These are phyloP conservation scores for Aspergillus nidulans DNA, from an alignment of 495 filamentous ascomycete genomes.

Conservation along the genomic window DNA sequence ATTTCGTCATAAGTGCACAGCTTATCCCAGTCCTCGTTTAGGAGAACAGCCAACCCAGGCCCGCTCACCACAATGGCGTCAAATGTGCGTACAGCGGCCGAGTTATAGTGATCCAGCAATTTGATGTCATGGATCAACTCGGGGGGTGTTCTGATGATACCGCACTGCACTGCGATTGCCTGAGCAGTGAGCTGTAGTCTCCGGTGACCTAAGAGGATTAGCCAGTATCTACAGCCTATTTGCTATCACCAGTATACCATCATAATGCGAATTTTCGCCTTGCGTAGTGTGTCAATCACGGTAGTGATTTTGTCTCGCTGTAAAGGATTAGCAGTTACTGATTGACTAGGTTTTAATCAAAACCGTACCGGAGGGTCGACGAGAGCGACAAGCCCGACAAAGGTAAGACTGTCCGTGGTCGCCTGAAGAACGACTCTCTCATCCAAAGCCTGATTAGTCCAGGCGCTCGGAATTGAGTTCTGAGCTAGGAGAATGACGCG, in stretches of 20 bases:
- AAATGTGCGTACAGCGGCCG: no score
- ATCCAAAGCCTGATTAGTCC: slow-evolving; percentile 29
- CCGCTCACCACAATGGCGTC: slow-evolving; percentile 28
- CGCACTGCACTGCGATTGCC: slow-evolving; percentile 59
- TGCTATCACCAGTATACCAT: slow-evolving; percentile 35
- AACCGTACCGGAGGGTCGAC: slow-evolving; percentile 52
- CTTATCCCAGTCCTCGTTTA: slow-evolving; percentile 53
- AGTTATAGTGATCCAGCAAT: slow-evolving; percentile 4
- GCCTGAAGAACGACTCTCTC: slow-evolving; percentile 48
- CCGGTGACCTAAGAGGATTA: slow-evolving; percentile 43
- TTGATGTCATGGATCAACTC: slow-evolving; percentile 14
- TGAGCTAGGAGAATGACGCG: slow-evolving; percentile 63
- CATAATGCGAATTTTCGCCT: slow-evolving; percentile 60
- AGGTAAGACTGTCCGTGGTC: slow-evolving; percentile 45
- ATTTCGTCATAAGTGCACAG: slow-evolving; percentile 57
- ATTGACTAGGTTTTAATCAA: not conserved
- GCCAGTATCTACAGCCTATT: not conserved
- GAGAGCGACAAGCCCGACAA: slow-evolving; percentile 63
- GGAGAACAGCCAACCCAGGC: slow-evolving; percentile 54
- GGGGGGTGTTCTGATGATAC: slow-evolving; percentile 47
- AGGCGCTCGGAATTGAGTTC: slow-evolving; percentile 39
- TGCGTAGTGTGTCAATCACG: slow-evolving; percentile 52
- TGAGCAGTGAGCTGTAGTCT: slow-evolving; percentile 63
- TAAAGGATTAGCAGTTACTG: not conserved
- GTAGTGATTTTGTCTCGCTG: slow-evolving; percentile 56